Base-by-base conservation (phyloP, 257 asterid species). In the Penstemon barbatus region DNA sequence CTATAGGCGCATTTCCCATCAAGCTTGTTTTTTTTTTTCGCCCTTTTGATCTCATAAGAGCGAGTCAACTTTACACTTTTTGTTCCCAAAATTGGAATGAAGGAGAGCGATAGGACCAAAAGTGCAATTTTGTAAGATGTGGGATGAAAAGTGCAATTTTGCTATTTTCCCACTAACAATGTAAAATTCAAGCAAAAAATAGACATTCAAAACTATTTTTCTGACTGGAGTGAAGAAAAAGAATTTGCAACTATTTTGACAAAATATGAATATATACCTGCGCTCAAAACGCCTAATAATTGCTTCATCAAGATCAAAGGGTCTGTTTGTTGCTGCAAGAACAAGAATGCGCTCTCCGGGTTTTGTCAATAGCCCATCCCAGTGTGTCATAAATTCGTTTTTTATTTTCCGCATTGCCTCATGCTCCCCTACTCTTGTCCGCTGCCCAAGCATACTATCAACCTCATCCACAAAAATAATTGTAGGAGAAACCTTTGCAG, bases 241-340 rank as follows among this genome's bases (percentile, higher is more conserved):
- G 33, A 25, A 25, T 25, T 25, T 25, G 33, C 33, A 19, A 49
- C 57, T 60, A 18, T 38, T 0, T 42, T 1, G 33, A 25, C 59
- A 12, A 41, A 8, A 13, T 33, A 40, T 66, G 50, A 69, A 61
- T 42, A 63, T 52, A 40, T 80, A 94, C 99, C 99, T 94, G 75
- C 99, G 96, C 75, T 94, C 99, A 45, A 94, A 94, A 77, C 99
- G 92, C 79, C 98, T 77, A 65, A 94, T 91, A 72, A 94, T 94
- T 50, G 99, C 99, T 81, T 94, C 99, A 69, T 94, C 99, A n/a
- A 94, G 99, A 71, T 94, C 99, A 57, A 94, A 94, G 12, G 99
- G 99, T 74, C 98, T 72, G 69, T 94, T 94, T 39, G 99, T 94
- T 57, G 99, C 99, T 6, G 97, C 99, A 72, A 94, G 97, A 74